phyloP scores from a whole-genome alignment of 2,329 filamentous ascomycete genomes.

The Aspergillus ochraceus region DNA sequence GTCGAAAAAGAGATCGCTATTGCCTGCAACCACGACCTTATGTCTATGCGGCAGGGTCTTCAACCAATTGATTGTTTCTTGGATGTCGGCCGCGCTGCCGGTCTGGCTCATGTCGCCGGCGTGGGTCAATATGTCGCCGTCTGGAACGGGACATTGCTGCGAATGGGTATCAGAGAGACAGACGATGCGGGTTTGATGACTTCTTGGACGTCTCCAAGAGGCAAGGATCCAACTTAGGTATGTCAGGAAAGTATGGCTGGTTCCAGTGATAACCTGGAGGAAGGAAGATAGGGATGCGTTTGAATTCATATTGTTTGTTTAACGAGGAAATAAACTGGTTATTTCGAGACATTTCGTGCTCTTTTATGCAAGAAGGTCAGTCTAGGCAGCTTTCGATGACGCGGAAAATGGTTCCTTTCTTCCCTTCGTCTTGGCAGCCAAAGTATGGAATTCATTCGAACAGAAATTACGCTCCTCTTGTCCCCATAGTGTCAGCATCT shows the following conservation, averaged over 20 bases:
- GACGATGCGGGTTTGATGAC: neutral
- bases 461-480: too few species aligned
- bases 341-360: too few species aligned
- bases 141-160: slow-evolving; percentile 18
- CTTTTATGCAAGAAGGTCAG: too few species aligned
- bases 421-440: too few species aligned
- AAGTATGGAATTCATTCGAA: too few species aligned
- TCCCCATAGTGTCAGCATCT: too few species aligned
- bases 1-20: too few species aligned
- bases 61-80: too few species aligned
- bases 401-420: neutral
- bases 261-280: neutral
- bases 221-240: neutral
- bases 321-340: too few species aligned
- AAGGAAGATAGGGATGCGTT: neutral
- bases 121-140: slow-evolving; percentile 45
- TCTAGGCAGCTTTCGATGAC: neutral
- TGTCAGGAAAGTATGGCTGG: neutral
- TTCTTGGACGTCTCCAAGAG: neutral
- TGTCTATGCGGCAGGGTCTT: neutral
- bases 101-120: slow-evolving; percentile 52
- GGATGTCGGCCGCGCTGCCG: slow-evolving; percentile 62
- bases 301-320: neutral
- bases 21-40: neutral
- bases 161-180: slow-evolving; percentile 35